Conservation (phyloP, 2,329 filamentous ascomycete species). For the Calonectria pteridis region DNA sequence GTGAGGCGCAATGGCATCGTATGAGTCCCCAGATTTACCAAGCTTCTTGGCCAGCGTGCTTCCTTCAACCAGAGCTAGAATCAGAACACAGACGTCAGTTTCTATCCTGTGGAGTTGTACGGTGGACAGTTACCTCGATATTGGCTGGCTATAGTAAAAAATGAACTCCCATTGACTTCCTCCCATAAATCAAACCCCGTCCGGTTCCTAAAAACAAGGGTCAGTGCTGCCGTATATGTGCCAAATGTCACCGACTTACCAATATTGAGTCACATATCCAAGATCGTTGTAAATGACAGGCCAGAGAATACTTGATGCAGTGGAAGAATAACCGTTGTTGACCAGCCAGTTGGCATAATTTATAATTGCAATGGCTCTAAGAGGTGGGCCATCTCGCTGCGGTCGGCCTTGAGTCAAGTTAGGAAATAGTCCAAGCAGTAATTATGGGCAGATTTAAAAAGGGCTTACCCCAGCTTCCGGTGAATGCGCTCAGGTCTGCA, state of each 20-base stretch:
- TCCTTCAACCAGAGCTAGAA: slow-evolving; percentile 72
- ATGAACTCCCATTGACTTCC: slow-evolving; percentile 80
- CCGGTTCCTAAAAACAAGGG: slow-evolving; percentile 57
- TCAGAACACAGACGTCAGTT: not conserved
- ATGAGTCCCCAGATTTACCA: slow-evolving; percentile 70
- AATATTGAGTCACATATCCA: slow-evolving; percentile 80
- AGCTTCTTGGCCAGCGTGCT: slow-evolving; percentile 73
- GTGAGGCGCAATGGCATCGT: slow-evolving; percentile 74
- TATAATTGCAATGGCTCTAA: slow-evolving; percentile 80
- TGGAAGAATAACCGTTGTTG: slow-evolving; percentile 71
- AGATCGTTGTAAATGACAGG: slow-evolving; percentile 83
- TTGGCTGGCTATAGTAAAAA: slow-evolving; percentile 80
- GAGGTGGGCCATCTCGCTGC: slow-evolving; percentile 82
- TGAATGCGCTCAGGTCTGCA: slow-evolving; percentile 73
- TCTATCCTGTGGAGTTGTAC: not conserved
- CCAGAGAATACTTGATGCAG: slow-evolving; percentile 72
- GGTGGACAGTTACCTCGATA: slow-evolving; percentile 67
- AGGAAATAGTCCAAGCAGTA: slow-evolving; percentile 8
- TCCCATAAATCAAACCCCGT: slow-evolving; percentile 86
- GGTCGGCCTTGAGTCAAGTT: slow-evolving; percentile 67
- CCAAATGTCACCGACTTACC: slow-evolving; percentile 52
- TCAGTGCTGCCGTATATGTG: not conserved
- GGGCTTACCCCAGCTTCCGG: slow-evolving; percentile 71
- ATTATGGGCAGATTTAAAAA: no score
- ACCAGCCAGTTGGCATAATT: slow-evolving; percentile 80